Evolutionary conservation across 441 rosid genomes (phyloP).

Genomic region (Capsella rubella): DNA sequence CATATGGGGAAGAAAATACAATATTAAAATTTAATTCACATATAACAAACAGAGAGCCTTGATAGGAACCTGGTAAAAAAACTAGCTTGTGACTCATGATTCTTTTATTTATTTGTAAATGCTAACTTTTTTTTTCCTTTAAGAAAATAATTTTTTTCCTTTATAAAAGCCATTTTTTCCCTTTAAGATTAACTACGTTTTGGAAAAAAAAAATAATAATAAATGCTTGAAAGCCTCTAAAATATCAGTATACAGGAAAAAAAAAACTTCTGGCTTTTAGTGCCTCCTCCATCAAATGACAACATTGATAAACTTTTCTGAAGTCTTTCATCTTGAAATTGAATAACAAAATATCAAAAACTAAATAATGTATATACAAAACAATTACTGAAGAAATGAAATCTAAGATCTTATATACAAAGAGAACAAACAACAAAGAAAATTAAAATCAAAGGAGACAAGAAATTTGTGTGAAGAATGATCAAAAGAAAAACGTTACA

Average conservation of each 20-base stretch:
- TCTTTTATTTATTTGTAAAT: background rate
- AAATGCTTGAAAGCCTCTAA: background rate
- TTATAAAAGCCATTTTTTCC: background rate
- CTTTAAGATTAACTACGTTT: background rate
- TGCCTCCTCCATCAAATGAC: slow-evolving; percentile 1
- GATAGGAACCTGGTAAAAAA: background rate
- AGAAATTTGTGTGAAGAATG: background rate
- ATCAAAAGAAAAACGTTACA: too few species aligned
- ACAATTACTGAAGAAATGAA: background rate
- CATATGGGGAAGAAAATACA: background rate
- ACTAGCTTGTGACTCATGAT: background rate
- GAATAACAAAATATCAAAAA: background rate
- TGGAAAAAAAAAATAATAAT: background rate
- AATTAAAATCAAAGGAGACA: background rate
- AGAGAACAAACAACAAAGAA: background rate
- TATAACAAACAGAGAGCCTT: background rate
- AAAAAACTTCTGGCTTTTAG: background rate
- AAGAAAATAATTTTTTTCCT: background rate
- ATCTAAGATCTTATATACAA: background rate
- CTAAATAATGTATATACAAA: background rate
- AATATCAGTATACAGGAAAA: background rate
- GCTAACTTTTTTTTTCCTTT: background rate
- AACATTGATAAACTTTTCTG: background rate
- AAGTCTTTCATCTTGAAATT: background rate
- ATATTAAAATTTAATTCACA: background rate